Base-by-base conservation (phyloP, 768 basidiomycete genomes). In the Termitomyces sp. region DNA sequence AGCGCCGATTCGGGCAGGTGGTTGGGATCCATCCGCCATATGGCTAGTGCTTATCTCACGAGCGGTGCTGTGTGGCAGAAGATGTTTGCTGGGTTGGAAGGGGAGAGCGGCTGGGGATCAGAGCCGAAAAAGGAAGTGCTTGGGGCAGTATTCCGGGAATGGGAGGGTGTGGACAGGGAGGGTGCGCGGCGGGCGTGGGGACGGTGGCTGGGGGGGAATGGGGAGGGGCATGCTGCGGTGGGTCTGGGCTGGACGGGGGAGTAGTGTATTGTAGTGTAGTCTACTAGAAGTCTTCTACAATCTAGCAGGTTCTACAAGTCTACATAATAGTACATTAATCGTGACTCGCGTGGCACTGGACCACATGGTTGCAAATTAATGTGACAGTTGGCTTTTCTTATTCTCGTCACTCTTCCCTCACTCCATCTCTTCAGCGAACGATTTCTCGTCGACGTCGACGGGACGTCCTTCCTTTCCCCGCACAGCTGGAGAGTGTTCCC, bases 201-300 rank as follows among this genome's bases (percentile, higher is more conserved):
- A 68, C 63, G 62, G 69, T 76, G 40, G 81, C 77, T n/a, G n/a
- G n/a, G 59, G 76, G 75, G 61, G 56, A 67, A 42, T 85, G 83
- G 82, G 71, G 75, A 27, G 30, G 30, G 30, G 30, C 62, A 68
- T 72, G 36, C 60, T 74, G 47, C 71, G 66, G 57, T 84, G 79
- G 79, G 39, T n/a, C n/a, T n/a, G n/a, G n/a, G n/a, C n/a, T n/a
- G n/a, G n/a, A n/a, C n/a, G 18, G 4, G 18, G 16, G 40, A 1
- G 8, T 43, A 43, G 20, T 22, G 2, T 10, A 12, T 48, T n/a
- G n/a, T n/a, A n/a, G n/a, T n/a, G n/a, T n/a, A n/a, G n/a, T n/a
- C n/a, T n/a, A n/a, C n/a, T n/a, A n/a, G n/a, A n/a, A n/a, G n/a
- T n/a, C n/a, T n/a, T n/a, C n/a, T n/a, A n/a, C n/a, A n/a, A n/a